A percentile compares a stretch with the other conserved stretches of the same genome.
These are phyloP conservation scores for Aphanomyces cochlioides DNA, from an alignment of 352 stramenopile genomes.

Conservation along the genomic window DNA sequence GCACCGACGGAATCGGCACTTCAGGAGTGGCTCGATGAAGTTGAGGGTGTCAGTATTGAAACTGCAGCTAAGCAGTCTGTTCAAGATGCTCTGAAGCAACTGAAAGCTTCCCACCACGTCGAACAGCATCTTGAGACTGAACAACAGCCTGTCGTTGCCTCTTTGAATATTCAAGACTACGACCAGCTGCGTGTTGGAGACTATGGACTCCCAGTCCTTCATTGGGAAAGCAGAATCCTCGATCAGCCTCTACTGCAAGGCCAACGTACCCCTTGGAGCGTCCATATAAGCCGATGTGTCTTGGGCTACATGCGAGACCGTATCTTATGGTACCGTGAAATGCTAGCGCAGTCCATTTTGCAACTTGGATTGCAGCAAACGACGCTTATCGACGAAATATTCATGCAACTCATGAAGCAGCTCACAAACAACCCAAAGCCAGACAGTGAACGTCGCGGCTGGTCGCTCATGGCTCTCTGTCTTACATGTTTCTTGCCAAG, in stretches of 20 bases:
- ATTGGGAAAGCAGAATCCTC: slow-evolving; percentile 15
- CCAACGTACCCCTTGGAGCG: slow-evolving; percentile 8
- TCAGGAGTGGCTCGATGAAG: slow-evolving; percentile 19
- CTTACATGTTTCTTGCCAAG: slow-evolving; percentile 88
- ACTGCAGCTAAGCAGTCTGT: neutral
- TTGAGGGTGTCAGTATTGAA: neutral
- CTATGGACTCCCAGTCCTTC: neutral
- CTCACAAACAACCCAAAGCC: slow-evolving; percentile 88
- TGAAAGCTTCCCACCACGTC: slow-evolving; percentile 16
- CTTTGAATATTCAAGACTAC: neutral
- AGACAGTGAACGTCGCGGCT: slow-evolving; percentile 87
- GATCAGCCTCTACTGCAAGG: slow-evolving; percentile 12
- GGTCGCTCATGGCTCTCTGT: slow-evolving; percentile 92
- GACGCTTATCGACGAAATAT: slow-evolving; percentile 90
- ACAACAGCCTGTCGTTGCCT: neutral
- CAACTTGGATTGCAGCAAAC: slow-evolving; percentile 85
- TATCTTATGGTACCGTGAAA: slow-evolving; percentile 91
- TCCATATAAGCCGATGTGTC: slow-evolving; percentile 91
- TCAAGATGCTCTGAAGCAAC: slow-evolving; percentile 17
- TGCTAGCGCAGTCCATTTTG: slow-evolving; percentile 91
- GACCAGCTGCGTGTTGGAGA: neutral
- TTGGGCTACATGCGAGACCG: slow-evolving; percentile 94
- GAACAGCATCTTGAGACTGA: neutral
- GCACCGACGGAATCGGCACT: neutral
- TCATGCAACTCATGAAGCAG: slow-evolving; percentile 92